Conservation (phyloP, 1,139 yeast species). For the Kodamaea sp. region DNA sequence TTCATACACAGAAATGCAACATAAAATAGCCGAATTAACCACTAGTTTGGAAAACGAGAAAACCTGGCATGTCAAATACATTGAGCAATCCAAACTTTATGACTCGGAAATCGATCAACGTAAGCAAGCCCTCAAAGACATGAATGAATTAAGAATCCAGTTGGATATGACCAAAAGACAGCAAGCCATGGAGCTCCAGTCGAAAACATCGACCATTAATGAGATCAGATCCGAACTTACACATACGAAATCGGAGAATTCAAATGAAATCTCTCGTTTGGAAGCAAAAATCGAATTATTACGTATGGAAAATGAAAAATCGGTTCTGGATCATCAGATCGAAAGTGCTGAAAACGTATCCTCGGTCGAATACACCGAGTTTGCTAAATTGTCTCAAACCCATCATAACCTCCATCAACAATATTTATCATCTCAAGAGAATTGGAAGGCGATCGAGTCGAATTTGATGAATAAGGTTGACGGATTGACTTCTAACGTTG, state of each 20-base stretch:
- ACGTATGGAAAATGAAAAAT: slow-evolving; percentile 26
- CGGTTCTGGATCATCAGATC: slow-evolving; percentile 13
- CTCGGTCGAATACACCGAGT: slow-evolving; percentile 30
- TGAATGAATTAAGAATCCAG: slow-evolving; percentile 39
- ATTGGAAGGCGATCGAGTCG: slow-evolving; percentile 63
- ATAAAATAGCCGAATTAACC: slow-evolving; percentile 14
- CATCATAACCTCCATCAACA: slow-evolving; percentile 61
- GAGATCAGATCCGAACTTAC: slow-evolving; percentile 27
- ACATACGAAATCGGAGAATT: slow-evolving; percentile 34
- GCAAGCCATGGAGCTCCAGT: slow-evolving; percentile 29
- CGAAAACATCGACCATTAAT: slow-evolving; percentile 26
- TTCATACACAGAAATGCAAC: slow-evolving; percentile 13
- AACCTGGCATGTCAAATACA: slow-evolving; percentile 39
- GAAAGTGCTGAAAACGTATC: slow-evolving; percentile 12
- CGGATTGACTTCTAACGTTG: slow-evolving; percentile 38
- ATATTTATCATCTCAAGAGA: slow-evolving; percentile 61
- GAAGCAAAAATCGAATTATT: slow-evolving; percentile 48
- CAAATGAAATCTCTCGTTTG: slow-evolving; percentile 45
- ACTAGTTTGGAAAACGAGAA: slow-evolving; percentile 21
- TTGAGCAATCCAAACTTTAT: slow-evolving; percentile 30
- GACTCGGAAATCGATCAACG: slow-evolving; percentile 33
- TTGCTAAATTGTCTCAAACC: slow-evolving; percentile 35
- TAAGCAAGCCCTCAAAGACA: slow-evolving; percentile 27
- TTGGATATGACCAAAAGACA: slow-evolving; percentile 40
- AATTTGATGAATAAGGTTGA: slow-evolving; percentile 47